Conservation (phyloP, 495 filamentous ascomycete genomes). For the Bryoglossum gracile region DNA sequence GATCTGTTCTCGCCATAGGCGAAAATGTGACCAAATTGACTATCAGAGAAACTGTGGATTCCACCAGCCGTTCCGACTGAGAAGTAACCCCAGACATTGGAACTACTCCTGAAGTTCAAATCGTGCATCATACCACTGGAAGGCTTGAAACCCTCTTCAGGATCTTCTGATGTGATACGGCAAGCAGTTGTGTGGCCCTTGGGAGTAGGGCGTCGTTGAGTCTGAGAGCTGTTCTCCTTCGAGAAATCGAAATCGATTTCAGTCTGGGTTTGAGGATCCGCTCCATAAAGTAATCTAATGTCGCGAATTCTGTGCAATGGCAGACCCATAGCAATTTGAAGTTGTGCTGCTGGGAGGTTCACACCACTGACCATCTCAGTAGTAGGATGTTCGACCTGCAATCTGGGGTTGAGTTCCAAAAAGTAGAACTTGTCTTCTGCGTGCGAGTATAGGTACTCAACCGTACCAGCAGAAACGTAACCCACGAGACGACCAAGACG, state of each 20-base stretch:
- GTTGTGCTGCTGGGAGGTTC: slow-evolving; percentile 91
- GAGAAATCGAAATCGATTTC: slow-evolving; percentile 97
- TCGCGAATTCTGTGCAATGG: slow-evolving; percentile 93
- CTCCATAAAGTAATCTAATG: slow-evolving; percentile 92
- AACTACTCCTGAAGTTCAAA: slow-evolving; percentile 96
- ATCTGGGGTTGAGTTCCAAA: slow-evolving; percentile 92
- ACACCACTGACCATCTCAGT: slow-evolving; percentile 99
- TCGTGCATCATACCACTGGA: slow-evolving; percentile 99
- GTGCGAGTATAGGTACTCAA: slow-evolving; percentile 99
- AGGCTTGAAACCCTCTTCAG: slow-evolving; percentile 98
- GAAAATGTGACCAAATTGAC: slow-evolving; percentile 99
- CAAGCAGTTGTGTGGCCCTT: slow-evolving; percentile 98
- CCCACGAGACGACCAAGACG: slow-evolving; percentile 88
- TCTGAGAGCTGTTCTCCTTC: slow-evolving; percentile 71
- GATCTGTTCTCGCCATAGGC: slow-evolving; percentile 96
- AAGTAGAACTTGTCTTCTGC: slow-evolving; percentile 99
- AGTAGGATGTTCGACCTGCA: slow-evolving; percentile 98
- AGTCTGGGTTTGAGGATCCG: slow-evolving; percentile 76
- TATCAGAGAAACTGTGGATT: slow-evolving; percentile 99
- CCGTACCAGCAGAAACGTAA: slow-evolving; percentile 97
- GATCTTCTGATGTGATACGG: slow-evolving; percentile 98
- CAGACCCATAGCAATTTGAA: slow-evolving; percentile 98
- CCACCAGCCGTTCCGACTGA: slow-evolving; percentile 92
- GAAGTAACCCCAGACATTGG: slow-evolving; percentile 99
- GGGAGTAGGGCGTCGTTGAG: slow-evolving; percentile 80